Evolutionary conservation across 1,284 basidiomycete genomes (phyloP), one percentile per base, ranked within the genome.

Genomic region (Ustilago lituana): DNA sequence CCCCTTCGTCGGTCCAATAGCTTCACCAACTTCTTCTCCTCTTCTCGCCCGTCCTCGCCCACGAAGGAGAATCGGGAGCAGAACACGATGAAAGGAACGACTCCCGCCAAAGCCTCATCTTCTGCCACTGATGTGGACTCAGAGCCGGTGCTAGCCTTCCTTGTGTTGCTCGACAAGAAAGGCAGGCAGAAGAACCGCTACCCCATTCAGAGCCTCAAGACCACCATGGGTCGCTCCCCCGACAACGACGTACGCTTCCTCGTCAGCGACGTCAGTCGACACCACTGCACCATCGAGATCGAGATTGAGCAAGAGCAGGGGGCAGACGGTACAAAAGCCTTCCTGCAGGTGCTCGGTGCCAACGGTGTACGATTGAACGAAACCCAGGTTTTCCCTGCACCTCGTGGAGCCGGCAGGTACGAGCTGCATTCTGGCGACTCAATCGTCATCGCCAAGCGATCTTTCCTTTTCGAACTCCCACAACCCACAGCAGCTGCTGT

Each of bases 181-280:
- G 68, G 68, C 10, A 41, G 55, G 19, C 68, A 52, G n/a, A 66
- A 59, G 20, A 45, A 63, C 32, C 50, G 49, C 35, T 71, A 53
- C 35, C 68, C 68, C 19, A 66, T 71, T 22, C 62, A 65, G 36
- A 46, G 15, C 36, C 35, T 29, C 44, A 52, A 35, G 22, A 71
- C 68, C 9, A 71, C 68, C 38, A 65, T 71, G 51, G 68, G 68
- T 33, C 44, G 68, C n/a, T n/a, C n/a, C n/a, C n/a, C n/a, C n/a
- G n/a, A n/a, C n/a, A n/a, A n/a, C n/a, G n/a, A n/a, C n/a, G n/a
- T n/a, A n/a, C n/a, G n/a, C n/a, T n/a, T 71, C 51, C 45, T 66
- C n/a, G 39, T 35, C 22, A 53, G 32, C 39, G 68, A 66, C 7
- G 52, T 71, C 47, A 71, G 68, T 38, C 41, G 68, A 36, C 58